Conservation (phyloP, 768 basidiomycete genomes). For the Naganishia antarctica region DNA sequence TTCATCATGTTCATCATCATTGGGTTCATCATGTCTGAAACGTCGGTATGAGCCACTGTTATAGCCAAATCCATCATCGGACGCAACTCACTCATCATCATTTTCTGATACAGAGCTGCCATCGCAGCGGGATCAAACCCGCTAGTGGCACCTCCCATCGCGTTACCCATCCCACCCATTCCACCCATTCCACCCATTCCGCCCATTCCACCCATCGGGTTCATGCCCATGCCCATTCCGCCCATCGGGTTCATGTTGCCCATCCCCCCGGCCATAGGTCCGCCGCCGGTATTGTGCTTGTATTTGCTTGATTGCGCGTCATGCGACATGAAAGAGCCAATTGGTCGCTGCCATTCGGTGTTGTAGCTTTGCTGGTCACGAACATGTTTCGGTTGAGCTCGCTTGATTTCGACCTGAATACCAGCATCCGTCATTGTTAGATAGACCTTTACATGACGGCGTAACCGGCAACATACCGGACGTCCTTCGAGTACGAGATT, state of each 20-base stretch:
- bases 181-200: constrained; percentile 36
- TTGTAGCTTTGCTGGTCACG: constrained; percentile 39
- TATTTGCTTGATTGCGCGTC: constrained; percentile 35
- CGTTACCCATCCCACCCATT: too few relatives aligned
- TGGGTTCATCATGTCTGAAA: constrained; percentile 34
- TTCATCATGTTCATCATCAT: constrained; percentile 46
- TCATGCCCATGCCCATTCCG: constrained; percentile 22
- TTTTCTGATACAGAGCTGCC: constrained; percentile 86
- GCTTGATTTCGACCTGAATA: constrained; percentile 89
- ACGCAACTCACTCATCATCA: constrained; percentile 54
- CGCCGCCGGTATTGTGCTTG: constrained; percentile 14
- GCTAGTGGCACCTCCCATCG: constrained; percentile 27
- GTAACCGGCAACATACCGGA: constrained; percentile 58
- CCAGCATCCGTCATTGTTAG: background rate
- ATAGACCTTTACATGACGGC: too few relatives aligned
- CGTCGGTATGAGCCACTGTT: too few relatives aligned
- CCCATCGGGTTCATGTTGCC: constrained; percentile 29
- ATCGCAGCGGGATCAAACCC: constrained; percentile 85
- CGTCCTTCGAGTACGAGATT: constrained; percentile 92
- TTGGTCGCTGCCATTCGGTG: constrained; percentile 60
- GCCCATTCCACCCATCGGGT: constrained; percentile 28
- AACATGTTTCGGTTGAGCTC: constrained; percentile 73
- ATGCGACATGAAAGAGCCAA: constrained; percentile 57
- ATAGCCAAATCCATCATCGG: background rate
- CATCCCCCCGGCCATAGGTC: background rate